phyloP scores from a whole-genome alignment of 2,329 filamentous ascomycete species.

The Chrysoporthe deuterocubensis region DNA sequence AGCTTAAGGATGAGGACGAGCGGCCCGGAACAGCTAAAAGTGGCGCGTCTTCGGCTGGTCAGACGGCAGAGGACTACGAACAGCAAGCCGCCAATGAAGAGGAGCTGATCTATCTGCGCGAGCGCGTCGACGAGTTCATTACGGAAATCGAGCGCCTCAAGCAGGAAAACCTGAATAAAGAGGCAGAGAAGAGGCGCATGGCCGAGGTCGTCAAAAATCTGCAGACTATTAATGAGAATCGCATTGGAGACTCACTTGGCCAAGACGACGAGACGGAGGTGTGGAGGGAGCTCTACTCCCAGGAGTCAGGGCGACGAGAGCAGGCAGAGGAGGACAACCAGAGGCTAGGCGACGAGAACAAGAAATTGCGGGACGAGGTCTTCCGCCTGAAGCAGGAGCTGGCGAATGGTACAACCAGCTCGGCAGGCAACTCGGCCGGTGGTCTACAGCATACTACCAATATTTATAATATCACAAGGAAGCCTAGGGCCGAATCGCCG shows the following conservation, averaged over 20 bases:
- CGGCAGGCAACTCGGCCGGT: conserved; percentile 29
- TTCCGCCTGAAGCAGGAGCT: conserved; percentile 70
- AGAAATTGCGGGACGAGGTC: conserved; percentile 80
- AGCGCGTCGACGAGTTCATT: conserved; percentile 83
- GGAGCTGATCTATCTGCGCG: conserved; percentile 82
- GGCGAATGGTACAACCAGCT: conserved; percentile 35
- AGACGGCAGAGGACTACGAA: conserved; percentile 59
- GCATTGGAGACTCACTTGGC: conserved; percentile 34
- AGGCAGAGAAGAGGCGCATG: conserved; percentile 85
- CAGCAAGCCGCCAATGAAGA: conserved; percentile 73
- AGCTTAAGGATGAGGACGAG: conserved; percentile 68
- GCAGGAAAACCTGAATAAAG: conserved; percentile 76
- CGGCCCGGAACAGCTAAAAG: conserved; percentile 64
- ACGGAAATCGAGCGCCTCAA: conserved; percentile 82
- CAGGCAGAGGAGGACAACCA: conserved; percentile 89
- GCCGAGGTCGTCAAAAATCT: conserved; percentile 73
- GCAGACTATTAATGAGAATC: conserved; percentile 61
- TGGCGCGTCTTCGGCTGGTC: conserved; percentile 60
- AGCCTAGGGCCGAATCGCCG: conserved; percentile 50
- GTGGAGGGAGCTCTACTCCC: conserved; percentile 66
- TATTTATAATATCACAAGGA: conserved; percentile 67
- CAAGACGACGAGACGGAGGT: conserved; percentile 48
- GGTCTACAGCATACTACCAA: conserved; percentile 64
- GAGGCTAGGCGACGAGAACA: conserved; percentile 79
- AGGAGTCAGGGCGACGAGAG: conserved; percentile 86